Evolutionary conservation across 2,329 filamentous ascomycete species (phyloP).

Genomic region (Diaporthe citri): DNA sequence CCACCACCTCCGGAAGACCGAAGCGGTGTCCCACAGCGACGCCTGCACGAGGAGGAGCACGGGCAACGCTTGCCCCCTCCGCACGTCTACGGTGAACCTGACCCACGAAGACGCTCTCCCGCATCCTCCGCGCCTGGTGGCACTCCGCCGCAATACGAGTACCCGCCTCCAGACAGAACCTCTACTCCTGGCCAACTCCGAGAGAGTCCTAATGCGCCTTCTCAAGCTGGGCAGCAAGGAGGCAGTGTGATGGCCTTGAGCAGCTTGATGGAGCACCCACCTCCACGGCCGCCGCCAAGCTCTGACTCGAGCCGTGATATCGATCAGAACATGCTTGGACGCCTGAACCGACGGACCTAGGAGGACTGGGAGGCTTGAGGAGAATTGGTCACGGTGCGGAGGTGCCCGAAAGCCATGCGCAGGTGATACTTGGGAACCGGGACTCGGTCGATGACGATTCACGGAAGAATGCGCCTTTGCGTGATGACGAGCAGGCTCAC

Average conservation of each 20-base stretch:
- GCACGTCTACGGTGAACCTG: constrained; percentile 62
- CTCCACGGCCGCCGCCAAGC: constrained; percentile 41
- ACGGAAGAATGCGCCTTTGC: background rate
- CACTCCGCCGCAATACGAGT: constrained; percentile 59
- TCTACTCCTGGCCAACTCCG: constrained; percentile 52
- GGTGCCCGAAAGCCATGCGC: background rate
- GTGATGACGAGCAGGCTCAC: background rate
- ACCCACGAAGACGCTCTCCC: constrained; percentile 64
- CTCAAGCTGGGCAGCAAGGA: constrained; percentile 44
- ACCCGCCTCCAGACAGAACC: constrained; percentile 50
- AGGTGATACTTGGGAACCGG: background rate
- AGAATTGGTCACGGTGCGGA: background rate
- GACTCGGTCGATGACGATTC: background rate
- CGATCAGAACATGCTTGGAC: constrained; percentile 67
- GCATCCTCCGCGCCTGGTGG: constrained; percentile 59
- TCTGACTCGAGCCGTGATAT: constrained; percentile 58
- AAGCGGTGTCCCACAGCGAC: constrained; percentile 50
- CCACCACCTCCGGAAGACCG: constrained; percentile 53
- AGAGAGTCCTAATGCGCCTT: constrained; percentile 53
- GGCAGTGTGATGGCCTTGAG: constrained; percentile 67
- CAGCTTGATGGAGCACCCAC: constrained; percentile 60
- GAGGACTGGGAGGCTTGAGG: background rate
- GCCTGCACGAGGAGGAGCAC: constrained; percentile 56
- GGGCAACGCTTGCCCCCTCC: constrained; percentile 59
- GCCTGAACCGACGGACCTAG: constrained; percentile 57